Conservation (phyloP, 2,329 filamentous ascomycete genomes). For the Colletotrichum sp. region DNA sequence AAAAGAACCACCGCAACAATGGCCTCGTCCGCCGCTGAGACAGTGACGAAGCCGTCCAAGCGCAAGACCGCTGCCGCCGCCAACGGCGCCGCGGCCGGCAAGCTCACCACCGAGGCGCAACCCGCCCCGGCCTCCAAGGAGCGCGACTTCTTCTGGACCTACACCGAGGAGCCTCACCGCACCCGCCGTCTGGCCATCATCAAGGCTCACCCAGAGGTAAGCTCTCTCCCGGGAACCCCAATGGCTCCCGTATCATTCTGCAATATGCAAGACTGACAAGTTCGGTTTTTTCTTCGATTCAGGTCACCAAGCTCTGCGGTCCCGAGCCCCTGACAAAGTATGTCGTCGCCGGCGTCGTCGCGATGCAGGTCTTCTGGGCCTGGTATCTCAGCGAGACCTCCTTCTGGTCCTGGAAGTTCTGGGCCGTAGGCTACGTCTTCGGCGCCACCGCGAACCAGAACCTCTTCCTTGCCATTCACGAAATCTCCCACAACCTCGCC, state of each 20-base stretch:
- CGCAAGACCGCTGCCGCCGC: constrained; percentile 21
- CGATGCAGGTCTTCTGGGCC: constrained; percentile 79
- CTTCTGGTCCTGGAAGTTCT: constrained; percentile 84
- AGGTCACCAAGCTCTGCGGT: constrained; percentile 97
- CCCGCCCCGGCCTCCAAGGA: constrained; percentile 47
- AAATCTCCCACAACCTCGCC: constrained; percentile 97
- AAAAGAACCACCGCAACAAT: constrained; percentile 17
- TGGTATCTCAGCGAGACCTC: constrained; percentile 78
- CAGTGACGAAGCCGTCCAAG: constrained; percentile 36
- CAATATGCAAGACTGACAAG: neutral
- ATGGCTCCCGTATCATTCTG: neutral
- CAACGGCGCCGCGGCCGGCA: constrained; percentile 27
- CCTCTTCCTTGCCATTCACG: constrained; percentile 96
- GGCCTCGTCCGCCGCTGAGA: constrained; percentile 35
- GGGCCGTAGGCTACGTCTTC: constrained; percentile 86
- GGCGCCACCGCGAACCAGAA: constrained; percentile 98
- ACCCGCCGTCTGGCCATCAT: constrained; percentile 93
- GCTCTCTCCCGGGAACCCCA: constrained; percentile 3
- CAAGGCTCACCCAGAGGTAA: constrained; percentile 94
- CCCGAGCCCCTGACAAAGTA: constrained; percentile 97
- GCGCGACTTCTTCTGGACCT: constrained; percentile 94
- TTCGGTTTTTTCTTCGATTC: neutral
- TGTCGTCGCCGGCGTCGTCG: constrained; percentile 82
- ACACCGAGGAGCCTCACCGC: constrained; percentile 96
- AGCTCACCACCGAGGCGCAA: constrained; percentile 25